Conservation (phyloP, 768 basidiomycete genomes). For the Pleurotus giganteus region DNA sequence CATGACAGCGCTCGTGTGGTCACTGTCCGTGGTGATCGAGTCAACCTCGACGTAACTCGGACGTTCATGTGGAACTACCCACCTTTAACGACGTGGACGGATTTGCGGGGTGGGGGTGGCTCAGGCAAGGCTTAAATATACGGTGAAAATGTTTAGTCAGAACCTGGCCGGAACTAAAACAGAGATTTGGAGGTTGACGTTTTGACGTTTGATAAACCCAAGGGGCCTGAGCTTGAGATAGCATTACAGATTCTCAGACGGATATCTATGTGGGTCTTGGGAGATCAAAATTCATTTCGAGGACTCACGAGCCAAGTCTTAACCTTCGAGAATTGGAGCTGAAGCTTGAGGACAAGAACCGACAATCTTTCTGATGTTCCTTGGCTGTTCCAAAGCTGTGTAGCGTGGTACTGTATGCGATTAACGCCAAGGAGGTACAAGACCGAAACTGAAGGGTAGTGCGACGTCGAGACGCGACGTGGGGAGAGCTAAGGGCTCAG, state of each 20-base stretch:
- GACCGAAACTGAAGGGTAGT: too few species aligned
- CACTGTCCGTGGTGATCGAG: neutral
- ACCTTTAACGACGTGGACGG: neutral
- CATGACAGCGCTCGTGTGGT: neutral
- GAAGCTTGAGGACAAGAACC: too few species aligned
- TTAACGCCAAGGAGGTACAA: too few species aligned
- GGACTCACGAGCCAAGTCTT: too few species aligned
- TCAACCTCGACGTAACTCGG: neutral
- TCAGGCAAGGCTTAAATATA: conserved; percentile 1
- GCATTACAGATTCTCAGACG: neutral
- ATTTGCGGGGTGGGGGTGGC: conserved; percentile 1
- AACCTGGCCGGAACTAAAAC: neutral
- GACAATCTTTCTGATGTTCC: too few species aligned
- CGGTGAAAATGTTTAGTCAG: neutral
- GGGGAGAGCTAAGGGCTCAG: too few species aligned
- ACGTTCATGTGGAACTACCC: neutral
- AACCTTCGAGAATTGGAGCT: too few species aligned
- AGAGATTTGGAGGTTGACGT: neutral
- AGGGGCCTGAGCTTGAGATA: neutral
- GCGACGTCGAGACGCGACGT: too few species aligned
- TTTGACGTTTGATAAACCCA: neutral
- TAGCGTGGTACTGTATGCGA: too few species aligned
- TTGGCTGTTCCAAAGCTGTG: too few species aligned
- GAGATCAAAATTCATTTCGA: too few species aligned
- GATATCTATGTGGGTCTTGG: neutral